Evolutionary conservation across 768 basidiomycete genomes (phyloP).

Genomic region (Suillus paluster): DNA sequence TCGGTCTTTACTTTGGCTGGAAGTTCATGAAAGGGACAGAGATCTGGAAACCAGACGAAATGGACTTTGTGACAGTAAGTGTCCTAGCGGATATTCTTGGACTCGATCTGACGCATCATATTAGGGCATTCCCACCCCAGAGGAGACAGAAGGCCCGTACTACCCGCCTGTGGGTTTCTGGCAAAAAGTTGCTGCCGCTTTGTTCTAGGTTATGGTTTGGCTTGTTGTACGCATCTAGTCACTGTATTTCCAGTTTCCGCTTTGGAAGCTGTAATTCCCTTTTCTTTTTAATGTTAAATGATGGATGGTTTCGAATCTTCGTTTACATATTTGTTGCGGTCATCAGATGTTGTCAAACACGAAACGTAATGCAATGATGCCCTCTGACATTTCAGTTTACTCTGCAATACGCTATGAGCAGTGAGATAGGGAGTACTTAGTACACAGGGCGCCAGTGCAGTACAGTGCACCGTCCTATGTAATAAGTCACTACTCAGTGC

Average conservation of each 20-base stretch:
- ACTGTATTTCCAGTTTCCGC: background rate
- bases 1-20: slow-evolving; percentile 27
- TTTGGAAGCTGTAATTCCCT: slow-evolving; percentile 1
- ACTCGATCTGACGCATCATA: background rate
- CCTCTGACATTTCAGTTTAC: no score
- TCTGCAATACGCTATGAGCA: no score
- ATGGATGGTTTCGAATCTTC: no score
- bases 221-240: slow-evolving; percentile 3
- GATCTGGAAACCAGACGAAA: slow-evolving; percentile 59
- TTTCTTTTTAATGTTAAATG: background rate
- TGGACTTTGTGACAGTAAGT: no score
- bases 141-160: slow-evolving; percentile 18
- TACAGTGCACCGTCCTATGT: no score
- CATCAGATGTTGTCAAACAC: no score
- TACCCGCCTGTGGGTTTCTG: slow-evolving; percentile 13
- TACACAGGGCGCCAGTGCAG: no score
- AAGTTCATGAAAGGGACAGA: slow-evolving; percentile 23
- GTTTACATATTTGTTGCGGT: no score
- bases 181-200: slow-evolving; percentile 11
- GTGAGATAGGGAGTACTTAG: no score
- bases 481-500: no score
- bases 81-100: background rate
- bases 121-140: slow-evolving; percentile 16
- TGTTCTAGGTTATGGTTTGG: slow-evolving; percentile 11
- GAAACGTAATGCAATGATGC: no score